Evolutionary conservation across 2,329 filamentous ascomycete genomes (phyloP).

Genomic region (Neofusicoccum kwambonambiense): DNA sequence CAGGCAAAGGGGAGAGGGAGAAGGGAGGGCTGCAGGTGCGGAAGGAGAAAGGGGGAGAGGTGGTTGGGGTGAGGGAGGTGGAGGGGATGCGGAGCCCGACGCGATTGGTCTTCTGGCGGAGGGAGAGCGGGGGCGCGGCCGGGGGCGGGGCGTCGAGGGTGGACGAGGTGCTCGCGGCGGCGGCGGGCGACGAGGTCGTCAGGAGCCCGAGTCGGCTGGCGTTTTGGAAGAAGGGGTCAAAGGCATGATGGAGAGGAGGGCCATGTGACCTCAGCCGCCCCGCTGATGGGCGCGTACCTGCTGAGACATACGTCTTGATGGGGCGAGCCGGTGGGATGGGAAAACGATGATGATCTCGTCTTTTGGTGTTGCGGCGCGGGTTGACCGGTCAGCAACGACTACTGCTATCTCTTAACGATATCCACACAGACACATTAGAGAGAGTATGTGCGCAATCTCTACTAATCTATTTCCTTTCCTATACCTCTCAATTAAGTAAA

Average conservation of each 20-base stretch:
- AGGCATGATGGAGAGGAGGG: not conserved
- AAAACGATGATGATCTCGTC: too few relatives aligned
- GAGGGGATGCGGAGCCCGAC: not conserved
- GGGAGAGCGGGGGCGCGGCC: not conserved
- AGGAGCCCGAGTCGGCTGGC: conserved; percentile 6
- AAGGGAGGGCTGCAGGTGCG: not conserved
- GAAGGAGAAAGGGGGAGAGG: not conserved
- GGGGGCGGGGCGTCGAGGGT: not conserved
- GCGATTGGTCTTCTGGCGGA: conserved; percentile 1
- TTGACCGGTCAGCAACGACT: too few relatives aligned
- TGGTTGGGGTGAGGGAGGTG: not conserved
- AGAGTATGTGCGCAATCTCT: too few relatives aligned
- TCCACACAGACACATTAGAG: too few relatives aligned
- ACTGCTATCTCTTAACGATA: too few relatives aligned
- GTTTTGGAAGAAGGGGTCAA: conserved; percentile 8
- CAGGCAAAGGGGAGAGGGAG: not conserved
- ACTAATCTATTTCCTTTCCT: too few relatives aligned
- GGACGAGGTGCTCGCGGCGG: not conserved
- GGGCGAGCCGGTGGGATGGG: too few relatives aligned
- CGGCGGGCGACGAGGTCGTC: not conserved
- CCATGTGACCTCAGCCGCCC: too few relatives aligned
- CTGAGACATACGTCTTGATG: too few relatives aligned
- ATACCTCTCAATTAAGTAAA: too few relatives aligned
- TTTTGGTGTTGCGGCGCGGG: too few relatives aligned
- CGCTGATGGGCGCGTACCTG: too few relatives aligned